A percentile compares a stretch with the other conserved stretches of the same genome.
Evolutionary conservation across 148 eudicot genomes (phyloP).

Genomic region (Polygonum maritimum): DNA sequence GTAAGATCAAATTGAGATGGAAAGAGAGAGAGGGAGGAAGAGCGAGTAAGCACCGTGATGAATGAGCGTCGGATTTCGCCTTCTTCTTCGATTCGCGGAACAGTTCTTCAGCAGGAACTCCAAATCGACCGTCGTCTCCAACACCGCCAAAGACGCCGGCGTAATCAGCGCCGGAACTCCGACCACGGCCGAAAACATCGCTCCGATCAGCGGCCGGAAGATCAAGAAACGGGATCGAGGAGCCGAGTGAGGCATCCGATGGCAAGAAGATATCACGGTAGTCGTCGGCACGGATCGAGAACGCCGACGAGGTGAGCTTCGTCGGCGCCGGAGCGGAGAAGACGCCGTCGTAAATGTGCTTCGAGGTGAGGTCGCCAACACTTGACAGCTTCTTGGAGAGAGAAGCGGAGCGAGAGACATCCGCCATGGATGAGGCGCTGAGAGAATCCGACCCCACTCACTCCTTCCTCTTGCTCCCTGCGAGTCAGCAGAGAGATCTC

Average conservation of each 20-base stretch:
- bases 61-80: slow-evolving; percentile 11
- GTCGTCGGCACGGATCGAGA: slow-evolving; percentile 24
- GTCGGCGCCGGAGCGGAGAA: slow-evolving; percentile 19
- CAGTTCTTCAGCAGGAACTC: slow-evolving; percentile 30
- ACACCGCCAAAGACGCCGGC: slow-evolving; percentile 38
- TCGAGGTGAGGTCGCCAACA: slow-evolving; percentile 19
- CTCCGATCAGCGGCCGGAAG: slow-evolving; percentile 30
- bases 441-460: neutral
- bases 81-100: slow-evolving; percentile 15
- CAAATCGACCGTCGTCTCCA: slow-evolving; percentile 24
- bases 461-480: neutral
- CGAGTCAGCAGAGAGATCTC: slow-evolving; percentile 4
- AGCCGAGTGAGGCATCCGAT: slow-evolving; percentile 13
- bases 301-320: slow-evolving; percentile 25
- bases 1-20: neutral
- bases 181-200: slow-evolving; percentile 7
- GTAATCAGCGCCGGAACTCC: slow-evolving; percentile 41
- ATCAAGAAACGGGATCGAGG: slow-evolving; percentile 60
- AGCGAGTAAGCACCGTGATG: neutral
- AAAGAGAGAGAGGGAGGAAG: neutral
- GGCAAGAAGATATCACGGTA: slow-evolving; percentile 40
- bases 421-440: slow-evolving; percentile 21
- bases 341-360: slow-evolving; percentile 62
- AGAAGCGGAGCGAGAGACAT: slow-evolving; percentile 24
- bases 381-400: slow-evolving; percentile 31